Evolutionary conservation across 768 basidiomycete genomes (phyloP).

Genomic region (Floccularia luteovirens): DNA sequence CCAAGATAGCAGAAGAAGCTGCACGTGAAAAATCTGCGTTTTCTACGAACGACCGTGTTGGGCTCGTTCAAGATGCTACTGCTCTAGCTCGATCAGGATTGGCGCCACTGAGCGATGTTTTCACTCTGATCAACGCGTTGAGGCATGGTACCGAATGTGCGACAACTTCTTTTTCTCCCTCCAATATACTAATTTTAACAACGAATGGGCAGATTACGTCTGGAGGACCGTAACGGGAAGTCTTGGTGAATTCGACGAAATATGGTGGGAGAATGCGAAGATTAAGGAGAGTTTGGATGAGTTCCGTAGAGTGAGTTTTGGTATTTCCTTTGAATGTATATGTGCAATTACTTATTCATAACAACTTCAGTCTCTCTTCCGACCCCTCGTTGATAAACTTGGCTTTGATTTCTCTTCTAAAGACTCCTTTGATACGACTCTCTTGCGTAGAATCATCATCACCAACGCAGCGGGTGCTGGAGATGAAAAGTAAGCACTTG

Average conservation of each 20-base stretch:
- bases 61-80: constrained; percentile 77
- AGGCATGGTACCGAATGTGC: constrained; percentile 72
- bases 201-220: constrained; percentile 61
- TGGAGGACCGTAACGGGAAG: constrained; percentile 65
- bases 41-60: constrained; percentile 81
- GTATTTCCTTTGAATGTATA: not conserved
- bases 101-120: constrained; percentile 64
- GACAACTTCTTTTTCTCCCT: too few species aligned
- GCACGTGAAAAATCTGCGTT: constrained; percentile 59
- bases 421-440: constrained; percentile 62
- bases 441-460: constrained; percentile 73
- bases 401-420: constrained; percentile 66
- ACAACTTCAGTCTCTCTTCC: constrained; percentile 53
- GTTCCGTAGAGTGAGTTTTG: constrained; percentile 46
- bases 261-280: constrained; percentile 80
- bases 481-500: constrained; percentile 16
- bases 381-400: constrained; percentile 69
- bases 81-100: constrained; percentile 80
- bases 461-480: constrained; percentile 29
- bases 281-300: constrained; percentile 46
- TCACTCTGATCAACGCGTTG: constrained; percentile 66
- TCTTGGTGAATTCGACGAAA: constrained; percentile 43
- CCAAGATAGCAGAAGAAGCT: constrained; percentile 74
- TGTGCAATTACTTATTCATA: constrained; percentile 2
- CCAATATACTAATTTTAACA: too few species aligned